Evolutionary conservation across 495 filamentous ascomycete species (phyloP), one percentile per base, ranked within the genome.

Genomic region (Margaritispora aquatica): DNA sequence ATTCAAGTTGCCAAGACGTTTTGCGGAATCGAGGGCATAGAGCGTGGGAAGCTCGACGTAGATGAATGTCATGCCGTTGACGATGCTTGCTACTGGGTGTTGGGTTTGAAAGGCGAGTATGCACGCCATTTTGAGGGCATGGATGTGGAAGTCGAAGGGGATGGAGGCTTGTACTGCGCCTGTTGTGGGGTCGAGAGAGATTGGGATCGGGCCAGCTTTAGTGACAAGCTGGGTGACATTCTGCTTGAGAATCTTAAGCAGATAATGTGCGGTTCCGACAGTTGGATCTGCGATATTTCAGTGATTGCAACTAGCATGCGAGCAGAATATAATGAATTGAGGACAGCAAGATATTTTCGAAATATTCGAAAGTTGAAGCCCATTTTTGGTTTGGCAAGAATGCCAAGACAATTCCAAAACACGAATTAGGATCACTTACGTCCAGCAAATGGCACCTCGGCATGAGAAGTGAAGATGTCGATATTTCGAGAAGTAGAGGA

Each of bases 381-480:
- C n/a, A n/a, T n/a, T n/a, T n/a, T n/a, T n/a, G n/a, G n/a, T n/a
- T n/a, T n/a, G n/a, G n/a, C n/a, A n/a, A n/a, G n/a, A n/a, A n/a
- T 34, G 29, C 29, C 29, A 34, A 34, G 29, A 34, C 29, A 34
- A 13, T 34, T 34, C 5, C 5, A 34, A 13, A 34, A 13, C 29
- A 34, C 13, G 29, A n/a, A n/a, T n/a, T n/a, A n/a, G 29, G 13
- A 34, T 5, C 13, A 34, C 29, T 5, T 34, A 34, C 92, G 89
- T 2, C 89, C 89, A 0, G 89, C 88, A 63, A 91, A 92, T 3
- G 86, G 84, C 13, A 92, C 66, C 66, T 92, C 88, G 9, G 61
- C 63, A 24, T 76, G 68, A 13, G 74, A 68, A 19, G 82, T 86
- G 76, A 90, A 91, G 72, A 92, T 92, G 70, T 89, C 84, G 63